Evolutionary conservation across 805 yeast genomes (phyloP).

Genomic region (Metschnikowia sp.): DNA sequence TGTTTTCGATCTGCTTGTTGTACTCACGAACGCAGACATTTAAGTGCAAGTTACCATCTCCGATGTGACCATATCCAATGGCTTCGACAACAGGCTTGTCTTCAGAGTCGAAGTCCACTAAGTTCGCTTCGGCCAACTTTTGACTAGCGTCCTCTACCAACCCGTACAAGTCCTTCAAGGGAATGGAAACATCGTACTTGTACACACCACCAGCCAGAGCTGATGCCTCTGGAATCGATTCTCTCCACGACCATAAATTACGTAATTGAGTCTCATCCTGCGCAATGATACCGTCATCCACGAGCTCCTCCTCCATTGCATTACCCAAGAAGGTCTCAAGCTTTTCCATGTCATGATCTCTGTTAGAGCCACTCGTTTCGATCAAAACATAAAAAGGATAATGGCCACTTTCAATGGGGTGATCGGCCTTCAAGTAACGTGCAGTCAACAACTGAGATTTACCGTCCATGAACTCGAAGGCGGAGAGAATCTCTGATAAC

Average conservation of each 20-base stretch:
- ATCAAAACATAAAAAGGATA: conserved; percentile 88
- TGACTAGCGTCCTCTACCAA: conserved; percentile 76
- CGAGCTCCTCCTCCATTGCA: conserved; percentile 79
- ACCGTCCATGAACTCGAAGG: conserved; percentile 91
- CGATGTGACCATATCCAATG: conserved; percentile 97
- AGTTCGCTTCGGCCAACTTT: conserved; percentile 51
- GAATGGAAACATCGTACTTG: conserved; percentile 94
- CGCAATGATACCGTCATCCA: conserved; percentile 93
- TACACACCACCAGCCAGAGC: conserved; percentile 89
- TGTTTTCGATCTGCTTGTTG: conserved; percentile 70
- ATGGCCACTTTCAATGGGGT: conserved; percentile 74
- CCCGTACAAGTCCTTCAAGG: conserved; percentile 75
- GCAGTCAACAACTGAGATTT: conserved; percentile 64
- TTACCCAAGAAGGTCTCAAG: conserved; percentile 78
- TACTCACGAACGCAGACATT: conserved; percentile 89
- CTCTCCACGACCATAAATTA: conserved; percentile 94
- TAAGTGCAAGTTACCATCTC: conserved; percentile 94
- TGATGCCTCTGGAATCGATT: conserved; percentile 85
- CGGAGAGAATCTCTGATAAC: conserved; percentile 81
- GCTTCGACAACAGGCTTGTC: conserved; percentile 80
- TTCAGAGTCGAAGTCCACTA: conserved; percentile 58
- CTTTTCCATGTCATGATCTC: conserved; percentile 90
- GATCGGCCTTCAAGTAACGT: conserved; percentile 53
- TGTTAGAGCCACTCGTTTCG: conserved; percentile 94
- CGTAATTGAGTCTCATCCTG: conserved; percentile 87